A percentile compares a stretch with the other conserved stretches of the same genome.
Evolutionary conservation across 192 early-diverging fungal species (phyloP).

Genomic region (Coemansia asiatica): DNA sequence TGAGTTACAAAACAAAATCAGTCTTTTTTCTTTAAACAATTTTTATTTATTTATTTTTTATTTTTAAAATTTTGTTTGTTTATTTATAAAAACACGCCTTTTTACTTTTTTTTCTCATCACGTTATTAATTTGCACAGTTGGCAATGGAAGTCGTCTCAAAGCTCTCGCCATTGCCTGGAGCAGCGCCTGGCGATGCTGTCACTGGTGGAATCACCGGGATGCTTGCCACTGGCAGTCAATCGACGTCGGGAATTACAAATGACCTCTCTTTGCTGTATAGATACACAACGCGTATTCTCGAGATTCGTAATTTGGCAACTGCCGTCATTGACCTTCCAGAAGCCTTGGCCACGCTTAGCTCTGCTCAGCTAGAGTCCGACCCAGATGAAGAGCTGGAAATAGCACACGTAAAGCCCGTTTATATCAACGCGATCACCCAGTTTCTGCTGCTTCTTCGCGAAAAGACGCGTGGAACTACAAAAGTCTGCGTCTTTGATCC

Average conservation of each 20-base stretch:
- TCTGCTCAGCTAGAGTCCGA: conserved; percentile 30
- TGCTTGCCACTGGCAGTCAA: conserved; percentile 13
- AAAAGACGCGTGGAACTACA: conserved; percentile 10
- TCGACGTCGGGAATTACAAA: background rate
- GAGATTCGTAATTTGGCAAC: conserved; percentile 30
- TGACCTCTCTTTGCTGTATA: conserved; percentile 25
- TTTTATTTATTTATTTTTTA: background rate
- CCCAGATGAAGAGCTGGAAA: conserved; percentile 28
- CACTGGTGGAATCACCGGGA: conserved; percentile 6
- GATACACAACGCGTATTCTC: conserved; percentile 31
- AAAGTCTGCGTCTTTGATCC: conserved; percentile 37
- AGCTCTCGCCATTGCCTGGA: background rate
- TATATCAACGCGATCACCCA: conserved; percentile 17
- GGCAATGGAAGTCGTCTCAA: background rate
- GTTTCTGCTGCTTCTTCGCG: conserved; percentile 35
- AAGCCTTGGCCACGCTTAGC: conserved; percentile 41
- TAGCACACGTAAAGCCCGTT: conserved; percentile 27
- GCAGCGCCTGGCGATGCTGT: conserved; percentile 1
- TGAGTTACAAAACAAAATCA: no score
- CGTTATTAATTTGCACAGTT: background rate
- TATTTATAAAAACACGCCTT: background rate
- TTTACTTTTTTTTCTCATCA: background rate
- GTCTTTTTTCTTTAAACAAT: background rate
- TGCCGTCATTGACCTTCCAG: conserved; percentile 12
- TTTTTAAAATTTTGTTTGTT: conserved; percentile 4